Percentiles rank a stretch among this genome's conserved stretches.
Evolutionary conservation across 2,329 filamentous ascomycete species (phyloP).

Genomic region (Neopestalotiopsis clavispora): DNA sequence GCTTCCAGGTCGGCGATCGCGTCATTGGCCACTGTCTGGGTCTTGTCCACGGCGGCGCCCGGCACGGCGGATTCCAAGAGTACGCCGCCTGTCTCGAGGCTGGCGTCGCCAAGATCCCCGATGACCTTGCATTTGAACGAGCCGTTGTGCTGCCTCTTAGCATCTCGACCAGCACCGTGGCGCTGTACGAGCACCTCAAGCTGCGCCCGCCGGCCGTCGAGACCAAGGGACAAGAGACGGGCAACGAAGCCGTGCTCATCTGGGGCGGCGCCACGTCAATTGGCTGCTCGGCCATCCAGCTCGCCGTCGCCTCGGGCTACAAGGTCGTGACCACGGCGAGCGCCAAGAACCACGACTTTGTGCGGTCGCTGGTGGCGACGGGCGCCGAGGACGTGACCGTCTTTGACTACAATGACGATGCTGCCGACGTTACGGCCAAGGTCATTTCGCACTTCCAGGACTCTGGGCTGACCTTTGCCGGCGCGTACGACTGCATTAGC

Average conservation of each 20-base stretch:
- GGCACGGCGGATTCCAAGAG: conserved; percentile 16
- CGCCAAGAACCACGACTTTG: conserved; percentile 22
- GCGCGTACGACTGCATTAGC: conserved; percentile 17
- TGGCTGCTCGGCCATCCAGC: conserved; percentile 13
- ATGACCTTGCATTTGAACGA: conserved; percentile 10
- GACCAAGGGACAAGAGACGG: not conserved
- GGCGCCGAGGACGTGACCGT: conserved; percentile 8
- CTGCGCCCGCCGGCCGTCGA: conserved; percentile 10
- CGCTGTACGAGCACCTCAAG: conserved; percentile 11
- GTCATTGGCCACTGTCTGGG: conserved; percentile 22
- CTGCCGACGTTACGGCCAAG: conserved; percentile 19
- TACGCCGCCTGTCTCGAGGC: conserved; percentile 13
- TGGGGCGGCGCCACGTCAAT: conserved; percentile 17
- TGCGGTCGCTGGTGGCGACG: conserved; percentile 31
- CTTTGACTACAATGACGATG: conserved; percentile 6
- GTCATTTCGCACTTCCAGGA: conserved; percentile 13
- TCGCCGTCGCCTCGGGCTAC: conserved; percentile 15
- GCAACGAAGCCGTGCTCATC: conserved; percentile 11
- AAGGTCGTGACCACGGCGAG: conserved; percentile 15
- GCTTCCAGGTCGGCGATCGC: conserved; percentile 25
- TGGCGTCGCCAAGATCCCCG: conserved; percentile 12
- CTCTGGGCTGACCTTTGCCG: not conserved
- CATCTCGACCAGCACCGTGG: conserved; percentile 7
- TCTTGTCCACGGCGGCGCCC: conserved; percentile 16
- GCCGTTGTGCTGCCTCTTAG: conserved; percentile 14